These are phyloP conservation scores for Wickerhamomyces silvicola DNA, from an alignment of 805 yeast genomes.

Conservation along the genomic window DNA sequence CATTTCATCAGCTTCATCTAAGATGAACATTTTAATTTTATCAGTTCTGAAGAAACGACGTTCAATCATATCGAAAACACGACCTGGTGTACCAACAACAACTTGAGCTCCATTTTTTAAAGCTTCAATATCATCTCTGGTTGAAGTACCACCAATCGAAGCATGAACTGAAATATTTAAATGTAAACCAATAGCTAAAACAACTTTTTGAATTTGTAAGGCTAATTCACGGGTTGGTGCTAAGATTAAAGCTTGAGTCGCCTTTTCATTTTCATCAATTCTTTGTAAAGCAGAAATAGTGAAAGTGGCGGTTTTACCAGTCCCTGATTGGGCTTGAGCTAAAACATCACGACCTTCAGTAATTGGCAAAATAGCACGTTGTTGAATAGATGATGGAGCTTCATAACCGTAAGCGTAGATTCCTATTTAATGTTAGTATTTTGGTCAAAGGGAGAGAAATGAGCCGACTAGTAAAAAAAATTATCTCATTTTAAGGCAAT, in stretches of 20 bases:
- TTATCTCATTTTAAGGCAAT: too few relatives aligned
- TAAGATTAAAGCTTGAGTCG: conserved; percentile 87
- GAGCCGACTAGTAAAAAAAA: too few relatives aligned
- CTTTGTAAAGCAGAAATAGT: conserved; percentile 74
- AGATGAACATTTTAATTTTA: conserved; percentile 84
- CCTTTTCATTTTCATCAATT: conserved; percentile 64
- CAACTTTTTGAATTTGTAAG: conserved; percentile 90
- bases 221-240: conserved; percentile 99
- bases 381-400: conserved; percentile 95
- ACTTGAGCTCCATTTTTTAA: conserved; percentile 84
- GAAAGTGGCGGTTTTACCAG: conserved; percentile 98
- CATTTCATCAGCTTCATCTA: conserved; percentile 99
- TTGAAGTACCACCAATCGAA: conserved; percentile 93
- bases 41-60: conserved; percentile 79
- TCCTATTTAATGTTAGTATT: conserved; percentile 35
- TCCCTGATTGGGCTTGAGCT: conserved; percentile 99
- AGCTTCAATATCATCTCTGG: conserved; percentile 81
- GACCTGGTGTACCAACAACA: conserved; percentile 97
- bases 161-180: conserved; percentile 91
- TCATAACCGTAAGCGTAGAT: conserved; percentile 92
- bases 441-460: too few relatives aligned
- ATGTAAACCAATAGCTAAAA: conserved; percentile 82
- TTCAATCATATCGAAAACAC: conserved; percentile 94
- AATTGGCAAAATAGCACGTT: conserved; percentile 94
- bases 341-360: conserved; percentile 91